Conservation (phyloP, 768 basidiomycete species). For the Phylloporus sp. region DNA sequence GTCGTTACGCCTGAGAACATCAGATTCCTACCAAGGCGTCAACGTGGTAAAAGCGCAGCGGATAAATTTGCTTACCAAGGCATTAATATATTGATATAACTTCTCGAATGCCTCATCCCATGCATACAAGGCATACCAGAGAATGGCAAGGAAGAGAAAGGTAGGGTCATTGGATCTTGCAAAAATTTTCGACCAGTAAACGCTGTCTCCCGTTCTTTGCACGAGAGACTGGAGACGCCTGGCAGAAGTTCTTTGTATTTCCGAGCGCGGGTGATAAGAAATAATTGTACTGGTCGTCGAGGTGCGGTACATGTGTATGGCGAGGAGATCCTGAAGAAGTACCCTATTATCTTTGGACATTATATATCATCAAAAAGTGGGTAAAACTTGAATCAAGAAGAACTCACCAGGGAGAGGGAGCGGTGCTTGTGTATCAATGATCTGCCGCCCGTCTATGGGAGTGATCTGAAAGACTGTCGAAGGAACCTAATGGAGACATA, state of each 20-base stretch:
- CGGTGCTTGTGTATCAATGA: conserved; percentile 52
- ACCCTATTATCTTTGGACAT: conserved; percentile 13
- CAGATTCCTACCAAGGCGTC: conserved; percentile 38
- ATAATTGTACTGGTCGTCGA: conserved; percentile 22
- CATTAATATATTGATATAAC: conserved; percentile 47
- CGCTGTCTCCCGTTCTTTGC: conserved; percentile 29
- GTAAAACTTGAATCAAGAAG: background rate
- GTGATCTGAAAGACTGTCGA: background rate
- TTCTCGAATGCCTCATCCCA: conserved; percentile 60
- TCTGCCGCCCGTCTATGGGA: conserved; percentile 21
- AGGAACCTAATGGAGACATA: background rate
- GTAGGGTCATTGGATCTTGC: conserved; percentile 43
- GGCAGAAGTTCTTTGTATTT: conserved; percentile 26
- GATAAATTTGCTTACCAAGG: conserved; percentile 36
- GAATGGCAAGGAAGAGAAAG: conserved; percentile 47
- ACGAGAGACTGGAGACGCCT: conserved; percentile 27
- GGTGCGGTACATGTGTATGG: conserved; percentile 49
- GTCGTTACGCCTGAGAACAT: conserved; percentile 39
- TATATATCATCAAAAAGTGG: background rate
- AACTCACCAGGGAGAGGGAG: conserved; percentile 36
- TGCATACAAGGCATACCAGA: conserved; percentile 60
- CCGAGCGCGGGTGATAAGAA: conserved; percentile 29
- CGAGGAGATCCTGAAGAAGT: conserved; percentile 44
- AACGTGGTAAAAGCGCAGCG: background rate
- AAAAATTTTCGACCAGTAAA: conserved; percentile 35